A percentile compares a stretch with the other conserved stretches of the same genome.
Evolutionary conservation across 148 eudicot species (phyloP).

Genomic region (Camellia japonica): DNA sequence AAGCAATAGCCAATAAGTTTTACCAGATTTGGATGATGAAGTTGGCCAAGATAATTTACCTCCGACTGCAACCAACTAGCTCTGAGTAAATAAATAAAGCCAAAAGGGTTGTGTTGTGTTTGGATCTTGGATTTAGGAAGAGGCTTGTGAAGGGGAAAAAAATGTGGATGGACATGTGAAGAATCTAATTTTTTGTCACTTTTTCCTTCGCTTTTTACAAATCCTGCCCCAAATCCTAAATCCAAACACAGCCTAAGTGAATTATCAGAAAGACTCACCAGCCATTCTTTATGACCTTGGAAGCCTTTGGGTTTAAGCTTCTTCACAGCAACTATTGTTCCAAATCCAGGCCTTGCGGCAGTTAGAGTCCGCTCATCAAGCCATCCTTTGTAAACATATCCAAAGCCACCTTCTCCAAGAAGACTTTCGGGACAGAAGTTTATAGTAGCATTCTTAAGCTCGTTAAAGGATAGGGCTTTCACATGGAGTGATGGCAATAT

Average conservation of each 20-base stretch:
- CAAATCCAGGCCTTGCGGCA: slow-evolving; percentile 34
- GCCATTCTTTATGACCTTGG: slow-evolving; percentile 56
- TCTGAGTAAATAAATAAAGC: slow-evolving; percentile 9
- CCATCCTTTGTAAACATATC: slow-evolving; percentile 51
- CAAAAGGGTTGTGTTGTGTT: neutral
- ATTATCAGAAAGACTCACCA: slow-evolving; percentile 34
- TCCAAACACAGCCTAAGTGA: neutral
- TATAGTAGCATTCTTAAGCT: slow-evolving; percentile 38
- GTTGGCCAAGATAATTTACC: slow-evolving; percentile 43
- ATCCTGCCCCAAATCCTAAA: too few relatives aligned
- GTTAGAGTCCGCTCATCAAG: slow-evolving; percentile 30
- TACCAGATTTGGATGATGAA: slow-evolving; percentile 53
- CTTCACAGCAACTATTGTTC: slow-evolving; percentile 45
- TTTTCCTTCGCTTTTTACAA: too few relatives aligned
- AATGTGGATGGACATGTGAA: too few relatives aligned
- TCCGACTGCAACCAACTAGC: slow-evolving; percentile 38
- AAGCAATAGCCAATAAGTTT: slow-evolving; percentile 54
- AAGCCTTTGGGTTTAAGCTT: slow-evolving; percentile 37
- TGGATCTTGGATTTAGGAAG: too few relatives aligned
- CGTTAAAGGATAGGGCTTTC: slow-evolving; percentile 30
- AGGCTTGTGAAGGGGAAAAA: too few relatives aligned
- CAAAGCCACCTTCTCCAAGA: slow-evolving; percentile 57
- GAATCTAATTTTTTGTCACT: too few relatives aligned
- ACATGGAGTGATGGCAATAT: slow-evolving; percentile 36
- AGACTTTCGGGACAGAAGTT: slow-evolving; percentile 29